Conservation (phyloP, 495 filamentous ascomycete genomes). For the Sporormia fimetaria region DNA sequence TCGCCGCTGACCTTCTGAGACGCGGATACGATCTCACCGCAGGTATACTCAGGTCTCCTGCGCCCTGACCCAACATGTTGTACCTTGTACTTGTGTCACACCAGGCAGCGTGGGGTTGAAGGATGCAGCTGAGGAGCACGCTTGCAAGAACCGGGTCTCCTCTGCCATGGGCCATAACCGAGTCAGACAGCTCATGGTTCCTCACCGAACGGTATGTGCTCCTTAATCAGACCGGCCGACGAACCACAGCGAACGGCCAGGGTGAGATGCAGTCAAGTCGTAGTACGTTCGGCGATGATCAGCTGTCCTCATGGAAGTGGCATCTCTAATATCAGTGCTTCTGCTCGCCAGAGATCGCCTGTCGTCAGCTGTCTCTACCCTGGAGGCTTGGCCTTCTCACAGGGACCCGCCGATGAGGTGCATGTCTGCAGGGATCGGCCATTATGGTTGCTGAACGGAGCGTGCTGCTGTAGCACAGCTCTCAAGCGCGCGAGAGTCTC, state of each 20-base stretch:
- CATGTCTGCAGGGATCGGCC: constrained; percentile 24
- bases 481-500: constrained; percentile 4
- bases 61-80: background rate
- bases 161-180: constrained; percentile 1
- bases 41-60: constrained; percentile 1
- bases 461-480: constrained; percentile 3
- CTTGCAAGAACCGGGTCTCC: constrained; percentile 2
- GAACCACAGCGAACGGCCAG: too few species aligned
- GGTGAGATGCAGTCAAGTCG: too few species aligned
- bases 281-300: too few species aligned
- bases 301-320: too few species aligned
- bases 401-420: constrained; percentile 17
- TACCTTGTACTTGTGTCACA: background rate
- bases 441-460: constrained; percentile 1
- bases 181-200: background rate
- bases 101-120: background rate
- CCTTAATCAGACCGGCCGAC: constrained; percentile 1
- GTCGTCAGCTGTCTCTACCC: too few species aligned
- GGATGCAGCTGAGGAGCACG: background rate
- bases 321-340: constrained; percentile 3
- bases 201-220: background rate
- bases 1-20: constrained; percentile 4
- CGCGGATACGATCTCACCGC: constrained; percentile 18
- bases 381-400: too few species aligned
- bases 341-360: constrained; percentile 8